A percentile compares a stretch with the other conserved stretches of the same genome.
These are phyloP conservation scores for Tricholoma hemisulphureum DNA, from an alignment of 768 basidiomycete genomes.

Conservation along the genomic window DNA sequence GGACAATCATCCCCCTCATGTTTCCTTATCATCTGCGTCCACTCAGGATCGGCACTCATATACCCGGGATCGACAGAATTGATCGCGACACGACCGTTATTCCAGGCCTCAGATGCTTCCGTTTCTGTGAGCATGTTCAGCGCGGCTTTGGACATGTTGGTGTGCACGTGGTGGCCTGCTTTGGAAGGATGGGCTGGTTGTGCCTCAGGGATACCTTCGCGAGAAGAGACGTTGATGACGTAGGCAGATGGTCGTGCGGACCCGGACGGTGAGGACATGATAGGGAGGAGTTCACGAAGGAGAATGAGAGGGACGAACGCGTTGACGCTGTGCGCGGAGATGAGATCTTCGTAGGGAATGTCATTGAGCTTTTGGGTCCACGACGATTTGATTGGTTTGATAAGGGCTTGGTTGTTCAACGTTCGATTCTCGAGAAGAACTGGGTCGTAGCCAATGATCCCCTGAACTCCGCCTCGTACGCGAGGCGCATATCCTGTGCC, in stretches of 20 bases:
- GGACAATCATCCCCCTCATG: conserved; percentile 21
- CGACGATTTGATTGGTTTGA: conserved; percentile 22
- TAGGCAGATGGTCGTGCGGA: conserved; percentile 19
- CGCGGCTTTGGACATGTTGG: conserved; percentile 39
- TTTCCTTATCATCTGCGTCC: conserved; percentile 25
- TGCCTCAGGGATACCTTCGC: conserved; percentile 34
- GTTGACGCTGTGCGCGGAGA: conserved; percentile 36
- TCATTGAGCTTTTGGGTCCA: conserved; percentile 34
- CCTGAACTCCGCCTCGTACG: conserved; percentile 16
- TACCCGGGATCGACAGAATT: conserved; percentile 38
- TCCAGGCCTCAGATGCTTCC: conserved; percentile 30
- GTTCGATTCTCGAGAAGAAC: neutral
- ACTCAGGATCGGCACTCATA: conserved; percentile 35
- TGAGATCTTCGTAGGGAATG: conserved; percentile 36
- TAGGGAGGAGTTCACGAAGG: conserved; percentile 30
- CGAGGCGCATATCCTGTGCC: conserved; percentile 17
- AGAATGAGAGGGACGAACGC: conserved; percentile 38
- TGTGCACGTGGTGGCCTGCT: conserved; percentile 32
- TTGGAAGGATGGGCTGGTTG: conserved; percentile 22
- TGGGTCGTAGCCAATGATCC: neutral
- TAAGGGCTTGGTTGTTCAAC: neutral
- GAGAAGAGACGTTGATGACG: conserved; percentile 36
- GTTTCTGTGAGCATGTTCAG: conserved; percentile 39
- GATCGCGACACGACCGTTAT: conserved; percentile 27
- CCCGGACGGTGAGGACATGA: conserved; percentile 17